Conservation (phyloP, 75 land plant species). For the Selaginella tamariscina region DNA sequence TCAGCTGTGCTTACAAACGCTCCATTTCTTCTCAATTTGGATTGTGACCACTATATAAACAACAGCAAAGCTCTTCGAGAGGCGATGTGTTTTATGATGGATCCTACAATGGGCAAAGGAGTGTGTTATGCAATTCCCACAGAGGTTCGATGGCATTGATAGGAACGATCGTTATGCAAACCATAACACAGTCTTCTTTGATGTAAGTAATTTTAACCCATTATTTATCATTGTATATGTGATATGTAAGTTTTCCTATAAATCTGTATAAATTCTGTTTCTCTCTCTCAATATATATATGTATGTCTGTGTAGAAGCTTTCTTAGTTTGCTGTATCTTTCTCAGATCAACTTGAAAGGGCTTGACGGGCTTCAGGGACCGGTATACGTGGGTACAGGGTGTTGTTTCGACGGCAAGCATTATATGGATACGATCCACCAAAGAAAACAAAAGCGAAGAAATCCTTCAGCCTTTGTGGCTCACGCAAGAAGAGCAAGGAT, state of each 20-base stretch:
- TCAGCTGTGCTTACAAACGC: slow-evolving; percentile 48
- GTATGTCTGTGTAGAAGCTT: too few relatives aligned
- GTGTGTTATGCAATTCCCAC: slow-evolving; percentile 11
- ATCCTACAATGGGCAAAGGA: not conserved
- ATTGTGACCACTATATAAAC: slow-evolving; percentile 56
- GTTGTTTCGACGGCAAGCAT: slow-evolving; percentile 76
- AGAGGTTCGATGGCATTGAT: slow-evolving; percentile 11
- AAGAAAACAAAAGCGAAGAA: slow-evolving; percentile 47
- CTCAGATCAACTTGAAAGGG: slow-evolving; percentile 82
- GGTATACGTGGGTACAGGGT: slow-evolving; percentile 84
- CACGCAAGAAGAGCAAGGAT: slow-evolving; percentile 36
- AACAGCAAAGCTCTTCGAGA: slow-evolving; percentile 29
- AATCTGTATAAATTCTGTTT: too few relatives aligned
- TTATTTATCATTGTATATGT: not conserved
- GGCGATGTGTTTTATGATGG: slow-evolving; percentile 9
- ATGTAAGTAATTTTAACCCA: not conserved
- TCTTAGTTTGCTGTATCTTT: not conserved
- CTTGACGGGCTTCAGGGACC: slow-evolving; percentile 80
- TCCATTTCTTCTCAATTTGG: slow-evolving; percentile 40
- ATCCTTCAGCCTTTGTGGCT: slow-evolving; percentile 61
- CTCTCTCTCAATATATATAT: too few relatives aligned
- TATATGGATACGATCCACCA: slow-evolving; percentile 84
- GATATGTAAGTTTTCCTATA: too few relatives aligned
- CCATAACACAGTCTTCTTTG: slow-evolving; percentile 2
- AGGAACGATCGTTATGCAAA: slow-evolving; percentile 13